These are phyloP conservation scores for Lichtheimia hyalospora DNA, from an alignment of 371 early-diverging fungal species.

Conservation along the genomic window DNA sequence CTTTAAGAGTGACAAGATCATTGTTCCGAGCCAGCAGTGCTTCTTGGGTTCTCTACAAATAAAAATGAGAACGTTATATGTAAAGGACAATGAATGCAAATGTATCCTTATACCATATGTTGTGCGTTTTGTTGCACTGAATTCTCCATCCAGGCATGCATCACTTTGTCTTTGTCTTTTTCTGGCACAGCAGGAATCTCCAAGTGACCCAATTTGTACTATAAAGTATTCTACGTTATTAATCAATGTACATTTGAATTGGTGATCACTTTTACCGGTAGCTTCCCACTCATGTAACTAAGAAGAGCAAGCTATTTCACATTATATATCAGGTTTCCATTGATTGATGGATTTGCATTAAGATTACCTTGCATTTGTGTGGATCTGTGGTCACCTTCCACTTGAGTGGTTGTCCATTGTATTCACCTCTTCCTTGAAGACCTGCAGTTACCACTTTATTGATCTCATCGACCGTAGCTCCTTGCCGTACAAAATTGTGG, in stretches of 20 bases:
- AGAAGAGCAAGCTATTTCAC: conserved; percentile 6
- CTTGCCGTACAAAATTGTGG: conserved; percentile 5
- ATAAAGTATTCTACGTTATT: too few species aligned
- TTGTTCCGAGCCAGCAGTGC: conserved; percentile 7
- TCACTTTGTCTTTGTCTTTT: background rate
- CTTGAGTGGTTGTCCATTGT: conserved; percentile 9
- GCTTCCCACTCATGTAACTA: conserved; percentile 4
- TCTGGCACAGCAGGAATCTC: background rate
- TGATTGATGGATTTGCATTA: background rate
- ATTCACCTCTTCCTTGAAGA: conserved; percentile 11
- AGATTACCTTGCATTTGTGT: conserved; percentile 10
- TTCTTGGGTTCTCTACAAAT: background rate
- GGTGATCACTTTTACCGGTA: conserved; percentile 10
- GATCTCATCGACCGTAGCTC: background rate
- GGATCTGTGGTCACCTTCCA: conserved; percentile 7
- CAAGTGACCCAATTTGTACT: conserved; percentile 13
- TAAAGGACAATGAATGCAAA: background rate
- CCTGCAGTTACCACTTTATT: conserved; percentile 5
- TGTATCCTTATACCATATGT: conserved; percentile 1
- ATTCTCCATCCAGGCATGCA: conserved; percentile 11
- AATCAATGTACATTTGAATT: too few species aligned
- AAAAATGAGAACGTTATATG: background rate
- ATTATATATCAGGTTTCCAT: background rate
- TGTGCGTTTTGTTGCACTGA: conserved; percentile 4
- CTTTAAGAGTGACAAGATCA: conserved; percentile 7